Base-by-base conservation (phyloP, 1,284 basidiomycete species). In the Cystobasidium slooffiae region DNA sequence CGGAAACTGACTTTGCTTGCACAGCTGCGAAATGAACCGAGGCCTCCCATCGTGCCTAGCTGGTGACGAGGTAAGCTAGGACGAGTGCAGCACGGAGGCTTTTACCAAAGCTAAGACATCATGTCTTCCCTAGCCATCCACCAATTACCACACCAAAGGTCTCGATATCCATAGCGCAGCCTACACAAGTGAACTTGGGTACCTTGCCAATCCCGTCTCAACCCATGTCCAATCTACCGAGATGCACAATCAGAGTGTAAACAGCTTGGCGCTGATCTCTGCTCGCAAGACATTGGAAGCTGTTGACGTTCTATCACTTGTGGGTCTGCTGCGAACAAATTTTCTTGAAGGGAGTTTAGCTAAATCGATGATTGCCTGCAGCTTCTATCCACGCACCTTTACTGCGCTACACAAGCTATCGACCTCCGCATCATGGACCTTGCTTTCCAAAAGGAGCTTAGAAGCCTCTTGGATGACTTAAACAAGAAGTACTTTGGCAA, bases 101-200 rank as follows among this genome's bases (percentile, higher is more conserved):
- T 31, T 31, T 31, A 31, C 31, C 31, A 31, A 31, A 31, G 41
- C n/a, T n/a, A 56, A 22, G 22, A 39, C 49, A 70, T 24, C 16
- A 12, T 7, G 1, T 18, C 46, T 12, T 22, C 12, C 20, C 6
- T 16, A 56, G 67, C 91, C 1, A 8, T 91, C 89, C 1, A 85
- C 91, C 78, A 90, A 93, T 83, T 94, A 93, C 82, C 90, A 90
- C 78, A 86, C 85, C 49, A 95, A 95, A 83, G 93, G 93, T 6
- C 83, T 93, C 66, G 93, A 95, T 80, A 94, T 94, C 76, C 91
- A 89, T 47, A 87, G 88, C 12, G 91, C 92, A 0, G 88, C 91
- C 0, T 93, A 93, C 79, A 87, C 89, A 3, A 87, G 88, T 43
- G 93, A 94, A 83, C 86, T 94, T 41, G 92, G 91, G 20, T 89